These are phyloP conservation scores for Epichloe elymi DNA, from an alignment of 2,329 filamentous ascomycete genomes.

Conservation along the genomic window DNA sequence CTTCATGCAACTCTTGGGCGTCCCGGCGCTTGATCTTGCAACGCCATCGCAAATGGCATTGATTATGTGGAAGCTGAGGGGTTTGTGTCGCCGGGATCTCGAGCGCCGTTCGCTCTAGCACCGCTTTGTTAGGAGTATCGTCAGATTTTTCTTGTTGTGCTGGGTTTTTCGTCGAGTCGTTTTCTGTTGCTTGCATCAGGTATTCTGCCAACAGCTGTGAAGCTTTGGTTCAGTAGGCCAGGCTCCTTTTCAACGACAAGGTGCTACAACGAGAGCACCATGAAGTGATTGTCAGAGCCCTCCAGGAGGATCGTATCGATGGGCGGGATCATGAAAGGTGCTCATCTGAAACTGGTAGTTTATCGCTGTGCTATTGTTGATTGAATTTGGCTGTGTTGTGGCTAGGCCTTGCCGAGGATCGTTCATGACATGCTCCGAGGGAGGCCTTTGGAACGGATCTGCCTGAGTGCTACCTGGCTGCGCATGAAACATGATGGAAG, in stretches of 20 bases:
- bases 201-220: too few relatives aligned
- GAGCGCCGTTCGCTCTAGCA: too few relatives aligned
- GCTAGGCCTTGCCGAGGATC: constrained; percentile 10
- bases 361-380: constrained; percentile 11
- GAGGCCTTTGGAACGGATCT: constrained; percentile 8
- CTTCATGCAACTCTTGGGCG: neutral
- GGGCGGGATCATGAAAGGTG: constrained; percentile 10
- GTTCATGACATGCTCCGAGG: constrained; percentile 12
- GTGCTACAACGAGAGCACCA: neutral
- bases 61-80: neutral
- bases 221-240: neutral
- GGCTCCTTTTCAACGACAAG: neutral
- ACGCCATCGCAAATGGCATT: neutral
- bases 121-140: too few relatives aligned
- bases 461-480: neutral
- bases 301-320: constrained; percentile 9
- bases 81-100: neutral
- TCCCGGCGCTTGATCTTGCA: neutral
- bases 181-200: too few relatives aligned
- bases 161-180: too few relatives aligned
- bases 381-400: constrained; percentile 10
- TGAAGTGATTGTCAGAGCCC: constrained; percentile 11
- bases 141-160: too few relatives aligned
- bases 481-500: constrained; percentile 1
- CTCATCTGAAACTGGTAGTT: constrained; percentile 15